Evolutionary conservation across 495 filamentous ascomycete species (phyloP).

Genomic region (Aspergillus carlsbadensis): DNA sequence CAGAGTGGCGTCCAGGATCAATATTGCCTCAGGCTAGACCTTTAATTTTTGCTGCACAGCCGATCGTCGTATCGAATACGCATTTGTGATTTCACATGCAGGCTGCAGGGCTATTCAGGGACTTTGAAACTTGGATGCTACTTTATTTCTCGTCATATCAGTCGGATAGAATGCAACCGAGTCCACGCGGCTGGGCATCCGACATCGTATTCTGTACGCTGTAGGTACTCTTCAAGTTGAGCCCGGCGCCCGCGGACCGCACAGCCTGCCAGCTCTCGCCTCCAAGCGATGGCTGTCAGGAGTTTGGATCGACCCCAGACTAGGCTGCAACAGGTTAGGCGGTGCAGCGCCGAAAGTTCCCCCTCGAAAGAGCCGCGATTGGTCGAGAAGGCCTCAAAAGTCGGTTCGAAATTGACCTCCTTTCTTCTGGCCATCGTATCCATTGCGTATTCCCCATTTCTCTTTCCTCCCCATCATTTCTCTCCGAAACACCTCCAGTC

Average conservation of each 20-base stretch:
- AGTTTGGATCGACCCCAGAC: slow-evolving; percentile 3
- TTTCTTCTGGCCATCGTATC: slow-evolving; percentile 23
- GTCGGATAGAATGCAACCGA: neutral
- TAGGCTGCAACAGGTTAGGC: slow-evolving; percentile 8
- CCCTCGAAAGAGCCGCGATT: slow-evolving; percentile 13
- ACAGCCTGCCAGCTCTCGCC: too few species aligned
- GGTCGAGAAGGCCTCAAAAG: slow-evolving; percentile 24
- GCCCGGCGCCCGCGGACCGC: slow-evolving; percentile 11
- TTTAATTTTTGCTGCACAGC: neutral
- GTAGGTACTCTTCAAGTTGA: neutral
- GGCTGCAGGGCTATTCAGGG: too few species aligned
- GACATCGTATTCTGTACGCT: neutral
- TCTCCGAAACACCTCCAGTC: slow-evolving; percentile 9
- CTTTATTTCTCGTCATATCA: neutral
- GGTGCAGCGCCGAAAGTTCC: neutral
- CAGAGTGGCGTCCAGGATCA: neutral
- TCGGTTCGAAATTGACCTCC: slow-evolving; percentile 22
- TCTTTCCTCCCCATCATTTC: slow-evolving; percentile 15
- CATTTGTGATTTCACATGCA: neutral
- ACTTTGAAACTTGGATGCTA: too few species aligned
- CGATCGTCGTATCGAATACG: slow-evolving; percentile 11
- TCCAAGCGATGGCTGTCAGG: neutral
- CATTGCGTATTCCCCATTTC: slow-evolving; percentile 19
- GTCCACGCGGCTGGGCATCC: neutral
- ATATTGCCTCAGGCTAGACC: neutral